Conservation (phyloP, 2,329 filamentous ascomycete genomes). For the Venturia asperata region DNA sequence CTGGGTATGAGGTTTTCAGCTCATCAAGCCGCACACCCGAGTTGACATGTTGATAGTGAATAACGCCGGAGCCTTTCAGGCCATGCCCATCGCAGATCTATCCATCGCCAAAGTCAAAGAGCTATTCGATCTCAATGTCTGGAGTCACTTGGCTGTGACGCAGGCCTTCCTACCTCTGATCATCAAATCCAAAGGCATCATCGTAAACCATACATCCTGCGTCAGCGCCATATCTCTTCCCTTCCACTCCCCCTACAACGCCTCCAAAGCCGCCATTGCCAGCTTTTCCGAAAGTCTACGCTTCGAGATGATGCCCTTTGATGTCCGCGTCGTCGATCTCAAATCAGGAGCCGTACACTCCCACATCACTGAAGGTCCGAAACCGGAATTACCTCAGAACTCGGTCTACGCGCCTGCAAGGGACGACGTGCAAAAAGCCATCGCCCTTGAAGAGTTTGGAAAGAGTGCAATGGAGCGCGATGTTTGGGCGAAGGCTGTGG, state of each 20-base stretch:
- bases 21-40: background rate
- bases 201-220: slow-evolving; percentile 36
- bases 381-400: slow-evolving; percentile 41
- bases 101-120: slow-evolving; percentile 41
- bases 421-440: slow-evolving; percentile 39
- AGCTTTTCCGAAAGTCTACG: slow-evolving; percentile 51
- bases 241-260: slow-evolving; percentile 44
- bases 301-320: slow-evolving; percentile 48
- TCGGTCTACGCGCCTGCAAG: slow-evolving; percentile 48
- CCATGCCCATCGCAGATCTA: slow-evolving; percentile 50
- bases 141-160: slow-evolving; percentile 44
- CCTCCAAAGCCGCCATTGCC: slow-evolving; percentile 53
- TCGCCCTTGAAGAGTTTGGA: slow-evolving; percentile 48
- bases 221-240: slow-evolving; percentile 26
- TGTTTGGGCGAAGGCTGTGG: slow-evolving; percentile 50
- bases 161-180: slow-evolving; percentile 50
- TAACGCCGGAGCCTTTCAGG: slow-evolving; percentile 52
- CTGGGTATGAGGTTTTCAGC: slow-evolving; percentile 6
- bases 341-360: slow-evolving; percentile 55
- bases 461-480: slow-evolving; percentile 45
- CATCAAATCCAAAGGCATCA: slow-evolving; percentile 38
- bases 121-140: slow-evolving; percentile 50
- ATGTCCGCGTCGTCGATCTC: slow-evolving; percentile 41
- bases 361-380: slow-evolving; percentile 41
- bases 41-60: slow-evolving; percentile 42